A percentile compares a stretch with the other conserved stretches of the same genome.
Evolutionary conservation across 23 red algal species (phyloP).

Genomic region (Gracilaria gracilis): DNA sequence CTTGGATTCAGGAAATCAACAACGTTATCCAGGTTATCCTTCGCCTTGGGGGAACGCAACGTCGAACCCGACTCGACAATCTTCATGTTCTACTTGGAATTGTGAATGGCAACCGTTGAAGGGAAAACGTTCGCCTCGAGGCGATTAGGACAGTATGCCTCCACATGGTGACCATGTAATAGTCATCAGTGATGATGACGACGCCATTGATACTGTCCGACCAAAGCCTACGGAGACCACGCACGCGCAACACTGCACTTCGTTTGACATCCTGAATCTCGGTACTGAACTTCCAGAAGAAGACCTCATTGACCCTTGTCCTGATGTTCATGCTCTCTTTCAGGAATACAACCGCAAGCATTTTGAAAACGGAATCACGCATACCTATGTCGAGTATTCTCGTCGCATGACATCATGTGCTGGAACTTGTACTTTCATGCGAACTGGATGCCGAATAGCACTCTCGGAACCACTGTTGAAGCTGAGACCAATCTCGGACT

Average conservation of each 20-base stretch:
- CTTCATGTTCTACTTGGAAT: background rate
- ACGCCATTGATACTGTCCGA: background rate
- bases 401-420: conserved; percentile 77
- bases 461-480: conserved; percentile 71
- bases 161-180: background rate
- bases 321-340: conserved; percentile 82
- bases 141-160: background rate
- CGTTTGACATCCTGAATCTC: background rate
- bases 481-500: conserved; percentile 59
- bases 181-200: conserved; percentile 29
- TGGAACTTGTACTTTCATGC: conserved; percentile 68
- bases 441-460: conserved; percentile 72
- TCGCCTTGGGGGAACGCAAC: no score
- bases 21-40: no score
- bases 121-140: background rate
- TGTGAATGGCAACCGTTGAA: background rate
- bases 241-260: background rate
- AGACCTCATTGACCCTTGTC: conserved; percentile 40
- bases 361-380: conserved; percentile 52
- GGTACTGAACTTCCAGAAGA: background rate
- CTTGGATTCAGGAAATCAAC: no score
- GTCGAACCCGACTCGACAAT: background rate
- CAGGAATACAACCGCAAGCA: conserved; percentile 67
- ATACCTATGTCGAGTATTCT: conserved; percentile 76
- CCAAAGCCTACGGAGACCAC: background rate